Percentiles rank a stretch among this genome's conserved stretches.
Conservation (phyloP, 768 basidiomycete species). For the Lactarius psammicola region DNA sequence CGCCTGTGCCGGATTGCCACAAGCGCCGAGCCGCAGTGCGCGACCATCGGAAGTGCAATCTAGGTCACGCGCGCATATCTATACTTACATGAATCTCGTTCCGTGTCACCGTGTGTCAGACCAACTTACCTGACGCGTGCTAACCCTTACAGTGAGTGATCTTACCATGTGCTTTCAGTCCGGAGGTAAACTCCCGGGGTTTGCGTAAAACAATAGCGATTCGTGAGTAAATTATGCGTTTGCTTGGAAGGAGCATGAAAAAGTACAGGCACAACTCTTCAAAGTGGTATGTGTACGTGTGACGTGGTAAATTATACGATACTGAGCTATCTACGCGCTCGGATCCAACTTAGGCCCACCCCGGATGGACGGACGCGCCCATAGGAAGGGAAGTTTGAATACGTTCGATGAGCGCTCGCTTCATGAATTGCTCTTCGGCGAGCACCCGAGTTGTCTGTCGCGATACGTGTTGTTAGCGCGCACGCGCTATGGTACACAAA, state of each 20-base stretch:
- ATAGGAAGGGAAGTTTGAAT: slow-evolving; percentile 64
- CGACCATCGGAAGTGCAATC: slow-evolving; percentile 8
- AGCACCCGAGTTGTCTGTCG: slow-evolving; percentile 75
- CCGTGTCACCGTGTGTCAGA: neutral
- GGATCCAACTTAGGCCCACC: slow-evolving; percentile 18
- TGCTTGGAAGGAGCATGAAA: neutral
- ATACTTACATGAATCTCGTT: neutral
- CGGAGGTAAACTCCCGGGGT: neutral
- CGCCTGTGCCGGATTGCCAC: slow-evolving; percentile 1
- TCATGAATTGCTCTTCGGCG: slow-evolving; percentile 96
- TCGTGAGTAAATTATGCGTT: neutral
- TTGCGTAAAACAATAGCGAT: neutral
- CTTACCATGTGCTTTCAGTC: slow-evolving; percentile 8
- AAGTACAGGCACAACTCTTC: slow-evolving; percentile 10
- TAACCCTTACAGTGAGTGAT: slow-evolving; percentile 11
- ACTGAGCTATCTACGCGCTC: slow-evolving; percentile 19
- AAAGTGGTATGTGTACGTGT: neutral
- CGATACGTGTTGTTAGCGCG: slow-evolving; percentile 13
- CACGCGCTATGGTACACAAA: neutral
- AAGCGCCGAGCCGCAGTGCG: neutral
- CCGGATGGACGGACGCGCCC: slow-evolving; percentile 34
- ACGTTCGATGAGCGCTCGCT: slow-evolving; percentile 91
- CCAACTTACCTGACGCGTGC: slow-evolving; percentile 1
- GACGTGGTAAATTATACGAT: neutral
- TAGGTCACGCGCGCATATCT: slow-evolving; percentile 7